A percentile compares a stretch with the other conserved stretches of the same genome.
Conservation (phyloP, 1,284 basidiomycete species). For the Ceratobasidium sp. region DNA sequence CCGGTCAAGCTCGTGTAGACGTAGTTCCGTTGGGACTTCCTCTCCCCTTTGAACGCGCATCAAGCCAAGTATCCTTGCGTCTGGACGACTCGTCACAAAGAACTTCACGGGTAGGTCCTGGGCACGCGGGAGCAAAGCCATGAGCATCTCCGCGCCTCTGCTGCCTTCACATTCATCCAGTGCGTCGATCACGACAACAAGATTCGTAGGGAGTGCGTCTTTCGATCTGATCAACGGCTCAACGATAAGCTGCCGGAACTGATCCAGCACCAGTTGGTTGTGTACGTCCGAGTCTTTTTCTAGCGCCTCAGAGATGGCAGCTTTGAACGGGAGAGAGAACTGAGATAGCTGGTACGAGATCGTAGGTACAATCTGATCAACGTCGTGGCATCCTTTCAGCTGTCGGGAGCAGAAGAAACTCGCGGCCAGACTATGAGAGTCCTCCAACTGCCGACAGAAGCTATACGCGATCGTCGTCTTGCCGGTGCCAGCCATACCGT, state of each 20-base stretch:
- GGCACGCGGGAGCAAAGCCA: neutral
- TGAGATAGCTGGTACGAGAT: slow-evolving; percentile 16
- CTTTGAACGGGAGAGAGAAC: neutral
- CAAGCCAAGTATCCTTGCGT: neutral
- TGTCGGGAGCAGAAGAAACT: slow-evolving; percentile 29
- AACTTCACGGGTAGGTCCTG: slow-evolving; percentile 4
- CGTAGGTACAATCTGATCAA: neutral
- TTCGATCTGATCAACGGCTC: neutral
- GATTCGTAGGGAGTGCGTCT: neutral
- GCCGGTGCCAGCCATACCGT: too few species aligned
- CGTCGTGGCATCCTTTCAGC: neutral
- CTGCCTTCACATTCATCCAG: slow-evolving; percentile 24
- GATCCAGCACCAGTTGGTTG: neutral
- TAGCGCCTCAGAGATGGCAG: neutral
- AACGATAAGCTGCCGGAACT: slow-evolving; percentile 1
- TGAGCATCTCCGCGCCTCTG: neutral
- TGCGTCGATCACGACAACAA: slow-evolving; percentile 10
- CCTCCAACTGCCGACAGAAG: neutral
- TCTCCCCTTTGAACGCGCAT: neutral
- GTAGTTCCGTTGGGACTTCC: neutral
- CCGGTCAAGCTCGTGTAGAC: slow-evolving; percentile 2
- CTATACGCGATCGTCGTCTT: neutral
- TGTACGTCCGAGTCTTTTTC: slow-evolving; percentile 3
- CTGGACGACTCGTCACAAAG: slow-evolving; percentile 5
- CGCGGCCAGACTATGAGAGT: neutral